phyloP scores from a whole-genome alignment of 176 grass and related monocot species.

The Phoenix dactylifera region DNA sequence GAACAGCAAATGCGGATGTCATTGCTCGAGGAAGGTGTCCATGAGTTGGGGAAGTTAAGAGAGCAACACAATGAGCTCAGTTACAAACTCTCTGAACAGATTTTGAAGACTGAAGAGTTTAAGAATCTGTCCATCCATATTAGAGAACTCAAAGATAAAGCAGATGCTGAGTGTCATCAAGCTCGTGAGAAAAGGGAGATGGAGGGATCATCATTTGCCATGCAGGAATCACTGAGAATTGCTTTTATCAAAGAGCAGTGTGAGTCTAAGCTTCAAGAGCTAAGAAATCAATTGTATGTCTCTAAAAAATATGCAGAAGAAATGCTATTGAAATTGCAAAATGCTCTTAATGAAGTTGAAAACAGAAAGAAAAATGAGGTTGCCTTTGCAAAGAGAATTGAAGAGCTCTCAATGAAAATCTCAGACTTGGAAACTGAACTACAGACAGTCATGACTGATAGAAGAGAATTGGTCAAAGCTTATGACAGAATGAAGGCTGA shows the following conservation, averaged over 20 bases:
- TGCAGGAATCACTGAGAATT: constrained; percentile 90
- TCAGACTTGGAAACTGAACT: constrained; percentile 76
- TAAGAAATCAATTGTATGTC: constrained; percentile 67
- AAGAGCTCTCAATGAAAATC: constrained; percentile 76
- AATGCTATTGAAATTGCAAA: constrained; percentile 95
- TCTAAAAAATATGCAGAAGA: constrained; percentile 96
- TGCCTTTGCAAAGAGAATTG: constrained; percentile 79
- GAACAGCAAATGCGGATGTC: constrained; percentile 54
- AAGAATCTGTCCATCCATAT: constrained; percentile 84
- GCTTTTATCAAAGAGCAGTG: constrained; percentile 98
- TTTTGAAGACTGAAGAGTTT: constrained; percentile 84
- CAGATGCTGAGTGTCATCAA: constrained; percentile 37
- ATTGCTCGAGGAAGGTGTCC: constrained; percentile 40
- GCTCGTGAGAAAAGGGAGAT: constrained; percentile 58
- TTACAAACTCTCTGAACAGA: constrained; percentile 74
- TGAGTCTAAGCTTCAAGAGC: constrained; percentile 89
- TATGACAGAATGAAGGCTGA: constrained; percentile 77
- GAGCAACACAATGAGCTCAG: constrained; percentile 71
- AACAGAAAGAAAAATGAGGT: constrained; percentile 84
- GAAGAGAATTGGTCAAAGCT: constrained; percentile 76
- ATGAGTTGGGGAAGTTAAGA: constrained; percentile 47
- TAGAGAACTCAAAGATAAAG: constrained; percentile 81
- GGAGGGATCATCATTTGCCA: constrained; percentile 53
- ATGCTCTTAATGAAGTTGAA: constrained; percentile 84
- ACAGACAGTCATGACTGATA: constrained; percentile 56